Conservation (phyloP, 768 basidiomycete genomes). For the Pulveroboletus frians region DNA sequence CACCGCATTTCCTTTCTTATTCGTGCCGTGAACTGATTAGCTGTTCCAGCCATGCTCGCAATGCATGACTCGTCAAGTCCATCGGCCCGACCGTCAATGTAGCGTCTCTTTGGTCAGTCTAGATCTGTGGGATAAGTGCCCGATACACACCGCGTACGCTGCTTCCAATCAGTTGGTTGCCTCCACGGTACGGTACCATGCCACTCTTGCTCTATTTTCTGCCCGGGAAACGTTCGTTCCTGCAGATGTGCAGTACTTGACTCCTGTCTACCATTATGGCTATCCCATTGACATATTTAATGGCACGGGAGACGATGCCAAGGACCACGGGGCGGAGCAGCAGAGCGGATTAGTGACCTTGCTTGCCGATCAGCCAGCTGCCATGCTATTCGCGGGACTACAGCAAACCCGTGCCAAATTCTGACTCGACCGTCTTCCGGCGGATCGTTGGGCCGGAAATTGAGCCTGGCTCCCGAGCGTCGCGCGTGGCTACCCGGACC, state of each 20-base stretch:
- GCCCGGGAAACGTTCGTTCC: constrained; percentile 25
- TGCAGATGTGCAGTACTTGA: constrained; percentile 7
- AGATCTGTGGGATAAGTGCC: constrained; percentile 64
- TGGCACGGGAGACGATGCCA: background rate
- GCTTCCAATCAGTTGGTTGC: constrained; percentile 1
- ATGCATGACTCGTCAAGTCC: constrained; percentile 63
- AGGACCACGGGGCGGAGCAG: constrained; percentile 1
- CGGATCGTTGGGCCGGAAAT: constrained; percentile 12
- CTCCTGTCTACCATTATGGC: background rate
- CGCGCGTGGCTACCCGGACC: background rate
- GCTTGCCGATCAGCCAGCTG: constrained; percentile 6
- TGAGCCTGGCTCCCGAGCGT: background rate
- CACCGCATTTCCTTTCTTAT: background rate
- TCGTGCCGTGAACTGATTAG: constrained; percentile 64
- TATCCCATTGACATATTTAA: background rate
- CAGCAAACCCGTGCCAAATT: constrained; percentile 2
- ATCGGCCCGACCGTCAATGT: constrained; percentile 64
- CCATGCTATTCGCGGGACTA: background rate
- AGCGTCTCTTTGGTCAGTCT: constrained; percentile 67
- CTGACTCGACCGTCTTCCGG: constrained; percentile 10
- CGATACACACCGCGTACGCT: background rate
- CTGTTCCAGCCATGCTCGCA: constrained; percentile 60
- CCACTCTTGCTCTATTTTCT: constrained; percentile 23
- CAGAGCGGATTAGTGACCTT: constrained; percentile 5
- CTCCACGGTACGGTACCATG: constrained; percentile 21